phyloP scores from a whole-genome alignment of 2,329 filamentous ascomycete genomes.

The Bipolaris bicolor region DNA sequence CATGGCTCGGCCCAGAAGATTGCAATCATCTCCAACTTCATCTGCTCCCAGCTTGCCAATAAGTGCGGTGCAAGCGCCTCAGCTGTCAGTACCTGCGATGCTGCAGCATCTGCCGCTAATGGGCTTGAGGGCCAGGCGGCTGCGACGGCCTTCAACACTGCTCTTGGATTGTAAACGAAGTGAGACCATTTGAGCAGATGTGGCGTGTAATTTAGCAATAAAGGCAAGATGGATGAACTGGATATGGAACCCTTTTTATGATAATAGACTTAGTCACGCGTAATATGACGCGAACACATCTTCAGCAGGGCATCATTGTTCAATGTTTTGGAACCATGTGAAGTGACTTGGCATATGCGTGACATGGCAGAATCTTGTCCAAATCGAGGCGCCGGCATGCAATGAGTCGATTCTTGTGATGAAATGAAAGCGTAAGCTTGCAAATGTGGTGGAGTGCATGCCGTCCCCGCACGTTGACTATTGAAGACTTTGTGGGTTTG shows the following conservation, averaged over 20 bases:
- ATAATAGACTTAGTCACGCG: background rate
- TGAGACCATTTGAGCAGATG: background rate
- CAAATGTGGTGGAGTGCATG: background rate
- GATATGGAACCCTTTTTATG: background rate
- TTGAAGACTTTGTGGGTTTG: background rate
- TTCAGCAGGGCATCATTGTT: background rate
- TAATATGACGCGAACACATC: background rate
- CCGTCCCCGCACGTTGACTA: conserved; percentile 1
- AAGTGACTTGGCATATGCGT: background rate
- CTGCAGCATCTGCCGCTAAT: conserved; percentile 27
- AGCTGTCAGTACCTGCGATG: conserved; percentile 31
- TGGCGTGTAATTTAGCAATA: background rate
- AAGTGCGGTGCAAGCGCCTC: conserved; percentile 31
- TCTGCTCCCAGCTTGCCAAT: conserved; percentile 53
- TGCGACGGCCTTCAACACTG: conserved; percentile 39
- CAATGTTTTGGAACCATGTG: background rate
- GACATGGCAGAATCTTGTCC: background rate
- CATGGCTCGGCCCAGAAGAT: conserved; percentile 61
- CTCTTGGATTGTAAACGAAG: conserved; percentile 29
- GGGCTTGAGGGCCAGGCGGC: conserved; percentile 32
- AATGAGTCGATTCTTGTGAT: background rate
- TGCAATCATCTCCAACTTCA: conserved; percentile 56
- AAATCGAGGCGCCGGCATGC: background rate
- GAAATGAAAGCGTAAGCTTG: background rate
- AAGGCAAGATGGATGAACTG: background rate